Percentiles rank a stretch among this genome's conserved stretches.
Conservation (phyloP, 1,284 basidiomycete species). For the Rhodotorula mucilaginosa region DNA sequence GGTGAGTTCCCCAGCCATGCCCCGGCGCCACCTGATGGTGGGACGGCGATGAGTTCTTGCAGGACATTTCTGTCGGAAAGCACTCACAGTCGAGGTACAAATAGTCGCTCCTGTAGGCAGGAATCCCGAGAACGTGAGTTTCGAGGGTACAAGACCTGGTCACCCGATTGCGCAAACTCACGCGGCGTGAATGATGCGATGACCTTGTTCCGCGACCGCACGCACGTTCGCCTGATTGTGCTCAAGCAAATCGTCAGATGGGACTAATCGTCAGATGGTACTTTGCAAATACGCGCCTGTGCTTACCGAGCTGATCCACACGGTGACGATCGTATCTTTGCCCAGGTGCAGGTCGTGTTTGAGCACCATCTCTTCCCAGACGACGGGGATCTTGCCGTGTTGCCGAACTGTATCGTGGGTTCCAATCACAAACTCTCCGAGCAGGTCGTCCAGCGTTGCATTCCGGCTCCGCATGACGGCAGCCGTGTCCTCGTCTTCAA, state of each 20-base stretch:
- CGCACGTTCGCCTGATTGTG: conserved; percentile 53
- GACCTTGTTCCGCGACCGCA: conserved; percentile 61
- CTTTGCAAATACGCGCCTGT: background rate
- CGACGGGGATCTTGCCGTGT: conserved; percentile 61
- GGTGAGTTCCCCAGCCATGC: conserved; percentile 68
- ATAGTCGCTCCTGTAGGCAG: conserved; percentile 56
- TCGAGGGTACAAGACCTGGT: background rate
- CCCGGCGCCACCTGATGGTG: conserved; percentile 58
- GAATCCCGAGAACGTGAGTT: background rate
- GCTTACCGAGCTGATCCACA: conserved; percentile 64
- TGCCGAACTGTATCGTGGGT: conserved; percentile 56
- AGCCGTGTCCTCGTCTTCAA: conserved; percentile 61
- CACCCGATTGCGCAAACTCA: background rate
- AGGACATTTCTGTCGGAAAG: background rate
- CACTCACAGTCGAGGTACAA: conserved; percentile 62
- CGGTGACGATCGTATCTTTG: conserved; percentile 67
- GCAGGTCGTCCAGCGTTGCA: conserved; percentile 62
- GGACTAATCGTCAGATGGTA: too few relatives aligned
- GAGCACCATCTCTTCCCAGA: conserved; percentile 75
- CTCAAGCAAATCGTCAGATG: too few relatives aligned
- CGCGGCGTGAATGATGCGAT: conserved; percentile 62
- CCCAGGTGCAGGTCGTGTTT: conserved; percentile 60
- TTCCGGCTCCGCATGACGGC: conserved; percentile 55
- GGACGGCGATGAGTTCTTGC: too few relatives aligned
- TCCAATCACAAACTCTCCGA: conserved; percentile 61